A percentile compares a stretch with the other conserved stretches of the same genome.
phyloP scores from a whole-genome alignment of 495 filamentous ascomycete species.

The Neurospora sp. region DNA sequence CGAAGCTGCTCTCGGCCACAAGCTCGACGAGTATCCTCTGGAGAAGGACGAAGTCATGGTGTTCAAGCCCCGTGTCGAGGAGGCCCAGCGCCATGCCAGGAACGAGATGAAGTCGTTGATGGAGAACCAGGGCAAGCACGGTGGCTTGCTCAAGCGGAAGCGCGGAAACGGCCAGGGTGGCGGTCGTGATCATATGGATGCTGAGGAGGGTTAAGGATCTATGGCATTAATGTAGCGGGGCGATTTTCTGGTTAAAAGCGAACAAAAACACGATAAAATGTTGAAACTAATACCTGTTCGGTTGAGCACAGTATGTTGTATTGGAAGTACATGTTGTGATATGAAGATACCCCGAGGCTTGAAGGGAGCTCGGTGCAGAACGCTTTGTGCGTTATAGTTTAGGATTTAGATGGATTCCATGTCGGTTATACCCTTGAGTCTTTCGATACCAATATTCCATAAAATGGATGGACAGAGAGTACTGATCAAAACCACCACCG shows the following conservation, averaged over 20 bases:
- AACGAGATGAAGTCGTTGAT: conserved; percentile 75
- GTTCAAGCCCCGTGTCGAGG: conserved; percentile 63
- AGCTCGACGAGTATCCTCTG: conserved; percentile 54
- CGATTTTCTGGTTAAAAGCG: neutral
- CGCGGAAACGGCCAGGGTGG: conserved; percentile 20
- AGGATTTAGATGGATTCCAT: neutral
- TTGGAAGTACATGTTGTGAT: neutral
- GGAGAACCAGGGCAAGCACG: conserved; percentile 62
- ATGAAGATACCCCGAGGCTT: neutral
- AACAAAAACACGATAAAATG: conserved; percentile 1
- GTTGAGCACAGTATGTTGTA: neutral
- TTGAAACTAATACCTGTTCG: neutral
- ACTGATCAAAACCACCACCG: neutral
- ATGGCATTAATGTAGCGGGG: neutral
- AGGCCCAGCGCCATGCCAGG: conserved; percentile 75
- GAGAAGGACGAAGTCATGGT: conserved; percentile 85
- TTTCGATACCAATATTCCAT: neutral
- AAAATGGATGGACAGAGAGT: neutral
- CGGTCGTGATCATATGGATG: conserved; percentile 64
- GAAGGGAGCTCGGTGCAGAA: neutral
- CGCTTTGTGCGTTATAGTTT: neutral
- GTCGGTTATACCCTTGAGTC: neutral
- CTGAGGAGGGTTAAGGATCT: conserved; percentile 54
- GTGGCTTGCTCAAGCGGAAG: conserved; percentile 47
- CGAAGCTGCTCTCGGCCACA: conserved; percentile 69